These are phyloP conservation scores for Beta vulgaris DNA, from an alignment of 148 eudicot genomes.

Conservation along the genomic window DNA sequence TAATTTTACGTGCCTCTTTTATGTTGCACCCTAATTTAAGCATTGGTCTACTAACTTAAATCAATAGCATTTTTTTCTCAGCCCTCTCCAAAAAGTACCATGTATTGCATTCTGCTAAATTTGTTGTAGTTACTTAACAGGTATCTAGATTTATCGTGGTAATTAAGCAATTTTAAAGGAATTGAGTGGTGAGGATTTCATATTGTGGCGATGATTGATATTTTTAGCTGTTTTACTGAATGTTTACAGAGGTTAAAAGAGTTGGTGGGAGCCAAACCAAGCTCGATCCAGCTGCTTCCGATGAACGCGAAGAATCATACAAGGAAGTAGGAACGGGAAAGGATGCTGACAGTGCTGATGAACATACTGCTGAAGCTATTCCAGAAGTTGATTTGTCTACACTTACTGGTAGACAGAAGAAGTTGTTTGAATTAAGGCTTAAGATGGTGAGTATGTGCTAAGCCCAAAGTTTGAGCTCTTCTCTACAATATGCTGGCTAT, in stretches of 20 bases:
- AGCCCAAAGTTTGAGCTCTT: not conserved
- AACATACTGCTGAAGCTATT: slow-evolving; percentile 33
- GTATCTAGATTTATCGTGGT: not conserved
- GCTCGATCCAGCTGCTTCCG: slow-evolving; percentile 29
- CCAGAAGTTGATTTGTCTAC: slow-evolving; percentile 40
- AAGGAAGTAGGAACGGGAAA: slow-evolving; percentile 42
- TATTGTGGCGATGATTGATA: slow-evolving; percentile 5
- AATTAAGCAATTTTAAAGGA: not conserved
- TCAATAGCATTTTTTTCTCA: too few species aligned
- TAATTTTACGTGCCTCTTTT: not conserved
- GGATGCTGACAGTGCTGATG: slow-evolving; percentile 38
- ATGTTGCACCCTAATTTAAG: not conserved
- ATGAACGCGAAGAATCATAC: slow-evolving; percentile 31
- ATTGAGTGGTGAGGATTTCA: not conserved
- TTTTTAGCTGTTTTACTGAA: not conserved
- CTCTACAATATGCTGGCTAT: not conserved
- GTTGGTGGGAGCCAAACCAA: slow-evolving; percentile 26
- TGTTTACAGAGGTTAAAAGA: slow-evolving; percentile 27
- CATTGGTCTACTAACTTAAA: too few species aligned
- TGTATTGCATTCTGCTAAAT: too few species aligned
- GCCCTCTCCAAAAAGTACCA: too few species aligned
- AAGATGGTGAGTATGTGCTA: slow-evolving; percentile 56
- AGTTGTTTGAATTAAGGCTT: slow-evolving; percentile 72
- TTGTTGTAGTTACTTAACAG: not conserved
- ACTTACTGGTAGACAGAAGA: slow-evolving; percentile 81